A percentile compares a stretch with the other conserved stretches of the same genome.
Conservation (phyloP, 345 rosid genomes). For the Cardamine occulta region DNA sequence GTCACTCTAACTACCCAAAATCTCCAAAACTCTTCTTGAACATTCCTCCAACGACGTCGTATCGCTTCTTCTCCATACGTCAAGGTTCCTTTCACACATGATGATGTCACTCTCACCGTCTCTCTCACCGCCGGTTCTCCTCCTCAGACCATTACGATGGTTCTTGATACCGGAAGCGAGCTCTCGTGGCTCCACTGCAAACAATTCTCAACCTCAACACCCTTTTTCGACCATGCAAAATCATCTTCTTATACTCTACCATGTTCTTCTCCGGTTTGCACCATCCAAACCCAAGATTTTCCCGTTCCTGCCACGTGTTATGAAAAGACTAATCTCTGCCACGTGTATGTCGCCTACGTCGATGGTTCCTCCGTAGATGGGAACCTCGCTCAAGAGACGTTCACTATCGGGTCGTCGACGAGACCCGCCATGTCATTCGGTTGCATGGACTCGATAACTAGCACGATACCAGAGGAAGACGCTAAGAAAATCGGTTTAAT, state of each 20-base stretch:
- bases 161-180: slow-evolving; percentile 80
- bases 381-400: slow-evolving; percentile 54
- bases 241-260: slow-evolving; percentile 58
- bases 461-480: slow-evolving; percentile 56
- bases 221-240: slow-evolving; percentile 49
- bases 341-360: slow-evolving; percentile 58
- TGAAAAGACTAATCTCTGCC: slow-evolving; percentile 49
- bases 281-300: slow-evolving; percentile 55
- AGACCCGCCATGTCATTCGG: slow-evolving; percentile 55
- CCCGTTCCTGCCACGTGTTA: slow-evolving; percentile 58
- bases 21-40: slow-evolving; percentile 19
- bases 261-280: slow-evolving; percentile 57
- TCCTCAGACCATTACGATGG: slow-evolving; percentile 66
- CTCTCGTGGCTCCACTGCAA: slow-evolving; percentile 78
- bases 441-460: slow-evolving; percentile 63
- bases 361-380: slow-evolving; percentile 70
- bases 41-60: not conserved
- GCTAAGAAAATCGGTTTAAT: slow-evolving; percentile 63
- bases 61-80: slow-evolving; percentile 37
- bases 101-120: slow-evolving; percentile 63
- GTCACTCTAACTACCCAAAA: slow-evolving; percentile 53
- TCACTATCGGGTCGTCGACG: slow-evolving; percentile 48
- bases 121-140: slow-evolving; percentile 72
- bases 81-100: slow-evolving; percentile 57
- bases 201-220: slow-evolving; percentile 33